phyloP scores from a whole-genome alignment of 2,329 filamentous ascomycete species.

The Alternaria sp. region DNA sequence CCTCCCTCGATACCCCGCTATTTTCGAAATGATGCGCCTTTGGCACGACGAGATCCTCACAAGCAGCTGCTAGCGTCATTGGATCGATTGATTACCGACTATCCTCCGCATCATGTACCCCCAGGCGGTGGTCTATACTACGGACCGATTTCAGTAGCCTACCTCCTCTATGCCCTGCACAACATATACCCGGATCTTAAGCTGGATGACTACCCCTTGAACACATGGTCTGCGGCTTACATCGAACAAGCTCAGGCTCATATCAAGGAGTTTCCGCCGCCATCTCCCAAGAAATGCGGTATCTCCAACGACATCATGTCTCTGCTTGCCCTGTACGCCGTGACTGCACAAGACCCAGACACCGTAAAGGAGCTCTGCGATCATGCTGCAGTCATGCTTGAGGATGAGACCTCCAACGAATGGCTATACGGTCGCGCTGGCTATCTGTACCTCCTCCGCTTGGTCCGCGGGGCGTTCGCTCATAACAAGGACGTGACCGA shows the following conservation, averaged over 20 bases:
- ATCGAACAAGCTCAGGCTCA: constrained; percentile 58
- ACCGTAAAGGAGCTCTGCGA: constrained; percentile 59
- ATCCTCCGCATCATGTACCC: constrained; percentile 55
- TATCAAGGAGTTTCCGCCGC: constrained; percentile 57
- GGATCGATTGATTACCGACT: constrained; percentile 55
- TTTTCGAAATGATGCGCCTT: constrained; percentile 50
- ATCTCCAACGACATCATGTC: constrained; percentile 59
- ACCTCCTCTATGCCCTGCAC: constrained; percentile 58
- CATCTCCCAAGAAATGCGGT: constrained; percentile 55
- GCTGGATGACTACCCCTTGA: constrained; percentile 55
- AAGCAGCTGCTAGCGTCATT: constrained; percentile 60
- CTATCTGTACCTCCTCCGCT: constrained; percentile 69
- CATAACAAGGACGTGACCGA: constrained; percentile 59
- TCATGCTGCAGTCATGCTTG: constrained; percentile 56
- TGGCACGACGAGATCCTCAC: constrained; percentile 52
- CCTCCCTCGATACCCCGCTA: constrained; percentile 48
- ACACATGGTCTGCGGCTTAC: constrained; percentile 59
- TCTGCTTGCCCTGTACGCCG: constrained; percentile 58
- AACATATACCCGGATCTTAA: constrained; percentile 56
- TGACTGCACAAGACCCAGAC: constrained; percentile 57
- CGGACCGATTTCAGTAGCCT: constrained; percentile 58
- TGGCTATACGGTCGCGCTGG: constrained; percentile 72
- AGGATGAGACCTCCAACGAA: constrained; percentile 63
- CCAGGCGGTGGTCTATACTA: constrained; percentile 59
- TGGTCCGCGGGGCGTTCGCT: constrained; percentile 65